These are phyloP conservation scores for Mucor indicus DNA, from an alignment of 371 early-diverging fungal genomes.

Conservation along the genomic window DNA sequence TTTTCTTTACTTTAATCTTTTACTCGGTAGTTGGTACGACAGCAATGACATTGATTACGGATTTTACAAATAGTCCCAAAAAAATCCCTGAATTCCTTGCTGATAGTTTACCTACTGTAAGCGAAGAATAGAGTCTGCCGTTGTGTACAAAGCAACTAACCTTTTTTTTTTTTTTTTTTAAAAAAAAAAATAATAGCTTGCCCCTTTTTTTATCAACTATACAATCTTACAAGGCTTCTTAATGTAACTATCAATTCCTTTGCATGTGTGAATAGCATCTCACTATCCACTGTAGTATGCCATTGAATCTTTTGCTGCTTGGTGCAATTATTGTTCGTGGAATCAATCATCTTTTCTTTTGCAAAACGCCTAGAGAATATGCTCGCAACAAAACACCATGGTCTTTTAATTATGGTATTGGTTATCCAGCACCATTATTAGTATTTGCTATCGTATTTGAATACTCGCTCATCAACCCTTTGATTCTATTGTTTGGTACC, in stretches of 20 bases:
- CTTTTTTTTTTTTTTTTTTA: neutral
- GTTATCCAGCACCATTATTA: conserved; percentile 66
- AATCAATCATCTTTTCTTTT: conserved; percentile 41
- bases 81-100: conserved; percentile 63
- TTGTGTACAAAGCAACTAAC: no score
- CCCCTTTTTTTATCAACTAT: conserved; percentile 83
- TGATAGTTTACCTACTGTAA: conserved; percentile 49
- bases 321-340: conserved; percentile 43
- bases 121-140: no score
- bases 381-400: conserved; percentile 57
- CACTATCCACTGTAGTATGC: conserved; percentile 29
- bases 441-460: conserved; percentile 83
- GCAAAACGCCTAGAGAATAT: conserved; percentile 73
- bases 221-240: conserved; percentile 64
- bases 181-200: no score
- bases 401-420: conserved; percentile 59
- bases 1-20: conserved; percentile 87
- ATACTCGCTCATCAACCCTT: conserved; percentile 85
- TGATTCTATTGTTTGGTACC: conserved; percentile 77
- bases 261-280: no score
- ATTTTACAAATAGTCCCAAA: conserved; percentile 52
- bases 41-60: conserved; percentile 55
- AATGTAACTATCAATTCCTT: conserved; percentile 43
- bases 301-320: conserved; percentile 66
- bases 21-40: conserved; percentile 78